These are phyloP conservation scores for Cutaneotrichosporon cyanovorans DNA, from an alignment of 1,284 basidiomycete species.

Conservation along the genomic window DNA sequence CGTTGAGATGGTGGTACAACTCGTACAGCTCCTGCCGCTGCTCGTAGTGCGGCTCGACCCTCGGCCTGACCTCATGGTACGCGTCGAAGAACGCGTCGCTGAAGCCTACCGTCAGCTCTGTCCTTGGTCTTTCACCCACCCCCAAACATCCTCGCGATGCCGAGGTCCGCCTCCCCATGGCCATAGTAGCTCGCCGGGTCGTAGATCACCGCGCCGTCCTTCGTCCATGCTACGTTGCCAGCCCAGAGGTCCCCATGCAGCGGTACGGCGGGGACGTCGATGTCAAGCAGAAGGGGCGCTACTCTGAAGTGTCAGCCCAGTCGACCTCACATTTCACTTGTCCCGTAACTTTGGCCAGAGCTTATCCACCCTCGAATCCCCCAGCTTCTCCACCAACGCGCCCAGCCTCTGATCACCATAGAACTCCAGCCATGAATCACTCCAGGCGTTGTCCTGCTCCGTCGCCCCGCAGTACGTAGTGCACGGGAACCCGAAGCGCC, in stretches of 20 bases:
- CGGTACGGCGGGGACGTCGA: conserved; percentile 58
- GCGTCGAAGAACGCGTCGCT: conserved; percentile 60
- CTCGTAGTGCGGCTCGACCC: conserved; percentile 64
- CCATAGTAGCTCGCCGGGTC: conserved; percentile 78
- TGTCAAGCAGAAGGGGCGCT: conserved; percentile 62
- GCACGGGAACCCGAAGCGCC: conserved; percentile 63
- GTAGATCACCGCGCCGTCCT: conserved; percentile 58
- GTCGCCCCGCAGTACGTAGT: conserved; percentile 76
- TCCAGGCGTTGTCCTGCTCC: conserved; percentile 67
- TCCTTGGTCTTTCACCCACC: conserved; percentile 35
- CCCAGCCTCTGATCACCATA: conserved; percentile 56
- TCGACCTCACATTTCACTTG: conserved; percentile 50
- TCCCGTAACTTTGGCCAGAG: conserved; percentile 56
- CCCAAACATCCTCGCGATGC: conserved; percentile 76
- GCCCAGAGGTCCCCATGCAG: conserved; percentile 80
- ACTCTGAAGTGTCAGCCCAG: conserved; percentile 50
- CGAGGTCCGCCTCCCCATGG: conserved; percentile 78
- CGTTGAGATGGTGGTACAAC: conserved; percentile 77
- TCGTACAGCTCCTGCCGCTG: conserved; percentile 68
- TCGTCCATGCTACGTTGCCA: conserved; percentile 50
- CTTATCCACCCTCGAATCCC: conserved; percentile 49
- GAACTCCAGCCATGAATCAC: conserved; percentile 61
- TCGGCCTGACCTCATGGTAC: conserved; percentile 64
- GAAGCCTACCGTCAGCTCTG: conserved; percentile 50
- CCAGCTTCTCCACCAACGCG: conserved; percentile 51